Evolutionary conservation across 495 filamentous ascomycete species (phyloP).

Genomic region (Sabuloglossum arenarium): DNA sequence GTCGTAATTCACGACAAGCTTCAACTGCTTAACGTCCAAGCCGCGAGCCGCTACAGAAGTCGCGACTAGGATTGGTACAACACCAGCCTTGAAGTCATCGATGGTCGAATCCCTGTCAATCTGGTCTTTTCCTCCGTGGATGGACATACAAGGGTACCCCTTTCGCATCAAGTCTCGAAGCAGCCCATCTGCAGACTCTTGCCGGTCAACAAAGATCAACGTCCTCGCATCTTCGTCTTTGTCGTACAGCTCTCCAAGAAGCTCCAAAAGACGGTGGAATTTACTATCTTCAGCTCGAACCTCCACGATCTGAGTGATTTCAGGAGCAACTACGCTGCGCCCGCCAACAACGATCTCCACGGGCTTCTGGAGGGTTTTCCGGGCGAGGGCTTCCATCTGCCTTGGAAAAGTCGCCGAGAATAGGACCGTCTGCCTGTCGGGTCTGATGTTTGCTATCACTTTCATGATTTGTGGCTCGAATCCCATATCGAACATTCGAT

Average conservation of each 20-base stretch:
- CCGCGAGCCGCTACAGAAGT: constrained; percentile 94
- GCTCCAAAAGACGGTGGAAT: constrained; percentile 62
- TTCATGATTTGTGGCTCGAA: constrained; percentile 98
- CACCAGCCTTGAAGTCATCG: constrained; percentile 81
- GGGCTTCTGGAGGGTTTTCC: constrained; percentile 67
- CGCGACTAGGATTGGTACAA: constrained; percentile 75
- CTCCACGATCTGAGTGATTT: constrained; percentile 89
- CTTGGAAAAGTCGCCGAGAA: constrained; percentile 80
- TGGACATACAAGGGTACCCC: constrained; percentile 87
- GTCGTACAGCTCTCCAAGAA: constrained; percentile 72
- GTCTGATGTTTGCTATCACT: constrained; percentile 75
- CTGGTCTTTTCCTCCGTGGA: constrained; percentile 93
- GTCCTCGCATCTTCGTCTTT: constrained; percentile 75
- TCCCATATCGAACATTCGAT: constrained; percentile 99
- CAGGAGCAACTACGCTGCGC: constrained; percentile 73
- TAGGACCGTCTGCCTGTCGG: constrained; percentile 78
- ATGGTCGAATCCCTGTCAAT: constrained; percentile 90
- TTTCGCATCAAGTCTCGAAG: constrained; percentile 65
- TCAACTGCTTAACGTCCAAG: constrained; percentile 89
- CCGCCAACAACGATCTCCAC: constrained; percentile 89
- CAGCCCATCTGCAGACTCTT: constrained; percentile 80
- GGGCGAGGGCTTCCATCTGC: constrained; percentile 76
- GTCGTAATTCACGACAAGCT: constrained; percentile 93
- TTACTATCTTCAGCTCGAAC: constrained; percentile 68
- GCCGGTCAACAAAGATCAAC: constrained; percentile 84